phyloP scores from a whole-genome alignment of 352 stramenopile species.

The Pythium vanterpoolii region DNA sequence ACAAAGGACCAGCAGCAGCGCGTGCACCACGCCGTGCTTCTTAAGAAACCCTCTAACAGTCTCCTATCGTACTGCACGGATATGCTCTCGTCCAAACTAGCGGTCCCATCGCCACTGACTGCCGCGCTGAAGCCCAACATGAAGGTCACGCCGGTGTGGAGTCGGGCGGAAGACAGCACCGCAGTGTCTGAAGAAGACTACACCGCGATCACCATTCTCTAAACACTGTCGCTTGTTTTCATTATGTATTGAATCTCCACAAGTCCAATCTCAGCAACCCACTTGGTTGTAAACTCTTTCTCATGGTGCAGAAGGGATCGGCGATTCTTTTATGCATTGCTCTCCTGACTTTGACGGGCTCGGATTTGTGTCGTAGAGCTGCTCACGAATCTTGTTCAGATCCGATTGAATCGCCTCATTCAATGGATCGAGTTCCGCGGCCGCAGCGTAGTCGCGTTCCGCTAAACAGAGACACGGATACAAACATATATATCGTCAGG shows the following conservation, averaged over 20 bases:
- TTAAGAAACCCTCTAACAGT: conserved; percentile 25
- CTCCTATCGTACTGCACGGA: conserved; percentile 47
- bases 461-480: conserved; percentile 27
- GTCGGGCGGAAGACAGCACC: background rate
- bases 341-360: background rate
- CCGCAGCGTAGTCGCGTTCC: conserved; percentile 50
- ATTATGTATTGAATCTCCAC: background rate
- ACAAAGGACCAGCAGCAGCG: background rate
- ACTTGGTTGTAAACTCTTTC: background rate
- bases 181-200: background rate
- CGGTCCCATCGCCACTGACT: conserved; percentile 15
- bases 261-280: background rate
- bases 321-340: background rate
- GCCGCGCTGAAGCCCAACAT: conserved; percentile 18
- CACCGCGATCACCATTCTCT: conserved; percentile 16
- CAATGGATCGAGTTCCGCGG: conserved; percentile 53
- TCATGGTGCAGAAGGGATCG: background rate
- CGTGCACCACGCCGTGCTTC: background rate
- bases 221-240: background rate
- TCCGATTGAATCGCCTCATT: conserved; percentile 52
- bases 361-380: conserved; percentile 5
- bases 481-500: background rate
- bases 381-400: conserved; percentile 34
- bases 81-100: conserved; percentile 27
- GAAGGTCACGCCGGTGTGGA: conserved; percentile 41